Evolutionary conservation across 345 rosid species (phyloP).

Genomic region (Arabidopsis suecica): DNA sequence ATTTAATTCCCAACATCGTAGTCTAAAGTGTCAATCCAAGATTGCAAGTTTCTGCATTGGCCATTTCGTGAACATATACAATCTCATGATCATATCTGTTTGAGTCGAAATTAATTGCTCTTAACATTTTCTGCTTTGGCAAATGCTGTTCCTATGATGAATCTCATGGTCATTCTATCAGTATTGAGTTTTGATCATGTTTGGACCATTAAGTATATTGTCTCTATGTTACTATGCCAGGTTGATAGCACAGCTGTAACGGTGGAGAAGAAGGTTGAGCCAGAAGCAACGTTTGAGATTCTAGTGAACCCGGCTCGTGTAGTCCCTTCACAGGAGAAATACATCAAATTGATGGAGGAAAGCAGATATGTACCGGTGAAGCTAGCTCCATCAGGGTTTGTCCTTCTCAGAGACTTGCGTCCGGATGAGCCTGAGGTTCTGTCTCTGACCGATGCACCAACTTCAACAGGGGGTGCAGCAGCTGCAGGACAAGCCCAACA

Average conservation of each 20-base stretch:
- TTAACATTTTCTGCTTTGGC: neutral
- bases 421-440: conserved; percentile 84
- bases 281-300: conserved; percentile 75
- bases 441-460: conserved; percentile 81
- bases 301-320: conserved; percentile 93
- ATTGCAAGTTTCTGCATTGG: neutral
- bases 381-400: conserved; percentile 87
- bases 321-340: conserved; percentile 86
- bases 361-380: conserved; percentile 88
- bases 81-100: neutral
- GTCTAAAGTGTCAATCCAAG: neutral
- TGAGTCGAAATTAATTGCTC: neutral
- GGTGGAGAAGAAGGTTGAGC: conserved; percentile 81
- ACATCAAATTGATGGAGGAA: conserved; percentile 69
- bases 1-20: neutral
- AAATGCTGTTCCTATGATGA: neutral
- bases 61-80: neutral
- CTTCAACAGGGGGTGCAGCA: conserved; percentile 61
- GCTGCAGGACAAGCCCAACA: conserved; percentile 61
- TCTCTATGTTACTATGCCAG: conserved; percentile 44
- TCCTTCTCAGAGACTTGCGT: conserved; percentile 74
- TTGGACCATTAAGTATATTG: neutral
- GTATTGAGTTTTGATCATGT: neutral
- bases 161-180: neutral
- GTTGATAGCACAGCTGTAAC: conserved; percentile 68